Evolutionary conservation across 2,329 filamentous ascomycete genomes (phyloP), one percentile per base, ranked within the genome.

Genomic region (Colletotrichum destructivum): DNA sequence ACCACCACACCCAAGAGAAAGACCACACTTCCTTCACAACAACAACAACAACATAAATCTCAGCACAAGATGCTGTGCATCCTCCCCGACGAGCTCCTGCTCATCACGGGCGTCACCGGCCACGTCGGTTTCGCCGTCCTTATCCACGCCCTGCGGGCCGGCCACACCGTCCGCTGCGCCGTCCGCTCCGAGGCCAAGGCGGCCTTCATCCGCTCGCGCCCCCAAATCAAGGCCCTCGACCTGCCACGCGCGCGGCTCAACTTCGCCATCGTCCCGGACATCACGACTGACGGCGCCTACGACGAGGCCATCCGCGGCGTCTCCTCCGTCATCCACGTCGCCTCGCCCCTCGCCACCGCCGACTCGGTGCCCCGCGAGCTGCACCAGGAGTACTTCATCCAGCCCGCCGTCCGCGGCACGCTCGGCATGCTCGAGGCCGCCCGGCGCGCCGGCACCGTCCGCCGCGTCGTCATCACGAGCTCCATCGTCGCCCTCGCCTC

Each of bases 351-450:
- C 11, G 75, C 78, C 59, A 77, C 71, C 1, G 67, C 66, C 35
- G 55, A 72, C 93, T 83, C 91, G 93, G 76, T 88, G 91, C 78
- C 90, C 90, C 60, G 87, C 91, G 57, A 86, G 88, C 3, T 84
- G 86, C 68, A 81, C 81, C 6, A 77, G 81, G 12, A 80, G 21
- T 86, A 88, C 54, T 82, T 90, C 31, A 81, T 90, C 12, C 84
- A 89, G 57, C 89, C 88, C 0, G 88, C 88, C 8, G 84, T 91
- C 56, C 84, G 85, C 18, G 88, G 88, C 12, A 89, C 87, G 0
- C 80, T 80, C 0, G 84, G 84, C 4, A 78, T 90, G 11, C 81
- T 91, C 9, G 79, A 82, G 56, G 87, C 88, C 0, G 81, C 87
- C 55, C 82, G 85, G 69, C 77, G 79, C 23, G 75, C 62, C 9